phyloP scores from a whole-genome alignment of 2,329 filamentous ascomycete genomes.

The Talaromyces islandicus region DNA sequence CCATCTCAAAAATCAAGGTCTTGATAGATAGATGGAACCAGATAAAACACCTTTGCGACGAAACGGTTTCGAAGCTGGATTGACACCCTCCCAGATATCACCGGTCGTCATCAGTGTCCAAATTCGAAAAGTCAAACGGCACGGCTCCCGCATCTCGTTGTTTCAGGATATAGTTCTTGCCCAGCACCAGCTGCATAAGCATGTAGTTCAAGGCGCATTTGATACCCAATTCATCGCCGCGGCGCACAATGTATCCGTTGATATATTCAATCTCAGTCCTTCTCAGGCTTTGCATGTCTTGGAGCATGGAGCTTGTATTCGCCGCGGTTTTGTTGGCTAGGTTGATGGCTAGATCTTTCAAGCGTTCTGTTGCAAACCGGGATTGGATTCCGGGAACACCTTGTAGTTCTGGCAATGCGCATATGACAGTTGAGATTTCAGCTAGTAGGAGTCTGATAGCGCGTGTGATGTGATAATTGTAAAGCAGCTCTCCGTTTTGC shows the following conservation, averaged over 20 bases:
- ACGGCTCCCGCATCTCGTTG: conserved; percentile 25
- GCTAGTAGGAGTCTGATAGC: conserved; percentile 65
- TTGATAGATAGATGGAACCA: conserved; percentile 34
- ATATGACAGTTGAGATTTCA: conserved; percentile 69
- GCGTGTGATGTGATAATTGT: conserved; percentile 59
- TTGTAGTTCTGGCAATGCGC: conserved; percentile 66
- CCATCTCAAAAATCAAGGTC: conserved; percentile 18
- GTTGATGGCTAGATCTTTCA: conserved; percentile 54
- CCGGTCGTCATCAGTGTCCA: conserved; percentile 9
- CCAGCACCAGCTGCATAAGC: conserved; percentile 66
- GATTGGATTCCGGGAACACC: conserved; percentile 54
- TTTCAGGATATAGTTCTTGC: conserved; percentile 51
- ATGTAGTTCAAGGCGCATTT: conserved; percentile 66
- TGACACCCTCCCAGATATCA: conserved; percentile 3
- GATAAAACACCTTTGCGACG: conserved; percentile 28
- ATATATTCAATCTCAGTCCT: conserved; percentile 75
- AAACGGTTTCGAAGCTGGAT: conserved; percentile 14
- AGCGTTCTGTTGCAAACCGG: conserved; percentile 55
- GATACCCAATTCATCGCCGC: conserved; percentile 68
- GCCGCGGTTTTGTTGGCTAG: conserved; percentile 50
- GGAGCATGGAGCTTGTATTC: conserved; percentile 62
- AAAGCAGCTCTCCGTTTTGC: conserved; percentile 64
- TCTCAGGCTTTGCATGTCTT: conserved; percentile 55
- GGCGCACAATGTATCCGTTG: conserved; percentile 78
- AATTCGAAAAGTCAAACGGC: conserved; percentile 21